phyloP scores from a whole-genome alignment of 73 alveolate genomes.

The Durusdinium trenchii region DNA sequence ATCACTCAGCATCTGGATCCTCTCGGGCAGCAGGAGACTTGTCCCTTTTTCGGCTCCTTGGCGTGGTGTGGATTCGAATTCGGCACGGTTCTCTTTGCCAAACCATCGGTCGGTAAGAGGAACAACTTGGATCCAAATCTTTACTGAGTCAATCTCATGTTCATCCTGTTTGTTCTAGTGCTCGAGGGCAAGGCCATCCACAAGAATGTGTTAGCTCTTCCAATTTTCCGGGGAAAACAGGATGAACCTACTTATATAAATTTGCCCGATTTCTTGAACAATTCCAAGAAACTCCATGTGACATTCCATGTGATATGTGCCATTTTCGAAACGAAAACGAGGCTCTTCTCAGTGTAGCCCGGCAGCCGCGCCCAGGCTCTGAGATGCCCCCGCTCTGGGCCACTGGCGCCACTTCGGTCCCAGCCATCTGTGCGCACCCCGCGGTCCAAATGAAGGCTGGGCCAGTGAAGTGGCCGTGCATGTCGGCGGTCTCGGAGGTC shows the following conservation, averaged over 20 bases:
- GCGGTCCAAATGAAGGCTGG: slow-evolving; percentile 62
- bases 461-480: slow-evolving; percentile 55
- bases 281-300: neutral
- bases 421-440: slow-evolving; percentile 56
- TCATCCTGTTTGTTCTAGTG: too few species aligned
- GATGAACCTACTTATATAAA: neutral
- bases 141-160: too few species aligned
- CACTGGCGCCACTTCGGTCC: slow-evolving; percentile 67
- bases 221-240: too few species aligned
- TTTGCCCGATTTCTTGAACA: neutral
- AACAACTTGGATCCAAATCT: too few species aligned
- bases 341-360: slow-evolving; percentile 48
- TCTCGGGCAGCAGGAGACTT: too few species aligned
- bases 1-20: neutral
- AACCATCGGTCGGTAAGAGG: too few species aligned
- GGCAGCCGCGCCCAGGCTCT: slow-evolving; percentile 37
- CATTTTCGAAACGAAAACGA: too few species aligned
- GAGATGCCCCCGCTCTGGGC: slow-evolving; percentile 47
- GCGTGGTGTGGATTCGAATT: neutral
- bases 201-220: too few species aligned
- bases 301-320: too few species aligned
- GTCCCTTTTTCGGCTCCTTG: slow-evolving; percentile 60
- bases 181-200: too few species aligned
- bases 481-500: neutral
- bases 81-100: neutral